Evolutionary conservation across 1,284 basidiomycete genomes (phyloP).

Genomic region (Blastosporella zonata): DNA sequence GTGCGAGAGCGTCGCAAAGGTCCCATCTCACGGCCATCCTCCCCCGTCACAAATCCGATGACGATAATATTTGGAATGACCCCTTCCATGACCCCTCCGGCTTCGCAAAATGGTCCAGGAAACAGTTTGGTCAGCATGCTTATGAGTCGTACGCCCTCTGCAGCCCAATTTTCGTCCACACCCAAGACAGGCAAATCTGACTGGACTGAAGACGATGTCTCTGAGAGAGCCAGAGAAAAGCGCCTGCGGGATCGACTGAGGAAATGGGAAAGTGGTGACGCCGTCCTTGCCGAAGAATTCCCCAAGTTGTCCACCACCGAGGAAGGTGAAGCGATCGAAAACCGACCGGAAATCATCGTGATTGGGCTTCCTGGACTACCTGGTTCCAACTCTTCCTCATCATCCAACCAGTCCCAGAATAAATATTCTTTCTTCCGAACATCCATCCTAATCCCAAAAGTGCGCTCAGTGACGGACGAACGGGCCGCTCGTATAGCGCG

Average conservation of each 20-base stretch:
- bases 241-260: slow-evolving; percentile 64
- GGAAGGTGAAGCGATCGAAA: slow-evolving; percentile 36
- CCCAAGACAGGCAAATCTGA: slow-evolving; percentile 37
- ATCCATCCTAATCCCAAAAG: slow-evolving; percentile 66
- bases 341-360: slow-evolving; percentile 49
- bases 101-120: slow-evolving; percentile 29
- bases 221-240: slow-evolving; percentile 64
- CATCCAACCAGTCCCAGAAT: slow-evolving; percentile 18
- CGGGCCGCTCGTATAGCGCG: slow-evolving; percentile 55
- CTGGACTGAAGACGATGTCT: slow-evolving; percentile 62
- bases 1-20: slow-evolving; percentile 72
- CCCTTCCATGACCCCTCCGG: slow-evolving; percentile 59
- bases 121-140: slow-evolving; percentile 41
- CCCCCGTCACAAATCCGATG: slow-evolving; percentile 64
- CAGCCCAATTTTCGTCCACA: slow-evolving; percentile 22
- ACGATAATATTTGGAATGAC: slow-evolving; percentile 82
- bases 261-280: slow-evolving; percentile 67
- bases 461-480: slow-evolving; percentile 57
- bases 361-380: slow-evolving; percentile 37
- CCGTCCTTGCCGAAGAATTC: slow-evolving; percentile 54
- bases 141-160: slow-evolving; percentile 33
- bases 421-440: slow-evolving; percentile 63
- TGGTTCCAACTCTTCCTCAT: slow-evolving; percentile 19
- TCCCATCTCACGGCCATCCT: slow-evolving; percentile 49
- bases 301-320: slow-evolving; percentile 44